phyloP scores from a whole-genome alignment of 2,329 filamentous ascomycete species.

The Metarhizium brunneum region DNA sequence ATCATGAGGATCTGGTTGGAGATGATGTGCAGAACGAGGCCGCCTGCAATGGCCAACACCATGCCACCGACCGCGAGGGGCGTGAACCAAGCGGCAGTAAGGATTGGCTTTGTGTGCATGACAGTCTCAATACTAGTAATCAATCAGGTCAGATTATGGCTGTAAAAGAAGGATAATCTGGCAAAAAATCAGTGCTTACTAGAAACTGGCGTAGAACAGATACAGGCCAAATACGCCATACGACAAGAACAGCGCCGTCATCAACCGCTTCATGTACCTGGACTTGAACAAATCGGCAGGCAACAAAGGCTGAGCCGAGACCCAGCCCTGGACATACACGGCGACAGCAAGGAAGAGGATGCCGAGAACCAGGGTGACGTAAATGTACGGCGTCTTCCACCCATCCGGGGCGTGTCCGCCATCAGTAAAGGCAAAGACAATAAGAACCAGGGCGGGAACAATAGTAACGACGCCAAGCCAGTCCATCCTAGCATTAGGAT shows the following conservation, averaged over 20 bases:
- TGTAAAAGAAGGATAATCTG: too few relatives aligned
- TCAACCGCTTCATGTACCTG: slow-evolving; percentile 58
- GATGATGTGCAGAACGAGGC: slow-evolving; percentile 57
- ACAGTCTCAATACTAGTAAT: slow-evolving; percentile 45
- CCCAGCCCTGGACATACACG: slow-evolving; percentile 64
- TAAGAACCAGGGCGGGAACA: slow-evolving; percentile 55
- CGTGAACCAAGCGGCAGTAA: slow-evolving; percentile 58
- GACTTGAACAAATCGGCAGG: slow-evolving; percentile 61
- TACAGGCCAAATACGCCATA: slow-evolving; percentile 63
- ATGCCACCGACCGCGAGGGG: slow-evolving; percentile 62
- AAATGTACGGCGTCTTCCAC: slow-evolving; percentile 68
- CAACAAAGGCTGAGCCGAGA: slow-evolving; percentile 58
- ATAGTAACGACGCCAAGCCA: slow-evolving; percentile 55
- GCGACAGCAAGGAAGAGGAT: slow-evolving; percentile 48
- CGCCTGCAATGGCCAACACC: slow-evolving; percentile 52
- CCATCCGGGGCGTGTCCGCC: slow-evolving; percentile 57
- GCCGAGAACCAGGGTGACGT: slow-evolving; percentile 54
- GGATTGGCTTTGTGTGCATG: slow-evolving; percentile 48
- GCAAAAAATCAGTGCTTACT: slow-evolving; percentile 32
- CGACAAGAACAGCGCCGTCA: slow-evolving; percentile 50
- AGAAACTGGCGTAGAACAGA: slow-evolving; percentile 60
- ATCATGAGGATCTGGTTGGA: slow-evolving; percentile 54
- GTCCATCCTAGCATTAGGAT: slow-evolving; percentile 46
- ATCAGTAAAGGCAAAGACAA: slow-evolving; percentile 69
- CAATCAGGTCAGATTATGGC: not conserved